These are phyloP conservation scores for Porcisia hertigi DNA, from an alignment of 208 protist species.

Conservation along the genomic window DNA sequence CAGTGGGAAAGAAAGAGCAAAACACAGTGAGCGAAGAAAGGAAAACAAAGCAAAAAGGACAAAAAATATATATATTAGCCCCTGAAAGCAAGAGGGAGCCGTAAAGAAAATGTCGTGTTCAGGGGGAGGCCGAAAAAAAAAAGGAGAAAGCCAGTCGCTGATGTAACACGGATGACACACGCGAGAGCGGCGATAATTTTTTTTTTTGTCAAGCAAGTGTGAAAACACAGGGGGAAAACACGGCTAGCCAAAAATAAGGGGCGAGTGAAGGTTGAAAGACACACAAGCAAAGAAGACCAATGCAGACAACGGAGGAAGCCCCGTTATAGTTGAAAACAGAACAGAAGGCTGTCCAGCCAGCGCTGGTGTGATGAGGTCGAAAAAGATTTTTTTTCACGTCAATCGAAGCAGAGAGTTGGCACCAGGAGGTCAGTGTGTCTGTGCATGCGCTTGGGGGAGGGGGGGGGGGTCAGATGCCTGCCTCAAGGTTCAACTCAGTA, in stretches of 20 bases:
- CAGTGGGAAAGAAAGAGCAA: neutral
- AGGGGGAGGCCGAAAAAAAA: neutral
- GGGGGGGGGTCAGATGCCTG: neutral
- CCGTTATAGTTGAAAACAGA: neutral
- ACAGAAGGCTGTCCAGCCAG: neutral
- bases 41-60: neutral
- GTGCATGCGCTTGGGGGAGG: neutral
- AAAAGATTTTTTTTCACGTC: neutral
- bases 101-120: neutral
- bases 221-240: neutral
- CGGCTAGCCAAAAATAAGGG: too few relatives aligned
- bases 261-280: too few relatives aligned
- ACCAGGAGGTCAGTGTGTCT: neutral
- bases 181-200: neutral
- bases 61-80: neutral
- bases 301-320: neutral
- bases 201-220: too few relatives aligned
- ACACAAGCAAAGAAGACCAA: neutral
- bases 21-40: neutral
- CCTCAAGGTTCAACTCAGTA: neutral
- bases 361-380: neutral
- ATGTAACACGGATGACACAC: neutral
- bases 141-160: neutral
- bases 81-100: neutral
- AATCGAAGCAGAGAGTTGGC: neutral